phyloP scores from a whole-genome alignment of 2,329 filamentous ascomycete genomes.

The Ceratocystis huliohia region DNA sequence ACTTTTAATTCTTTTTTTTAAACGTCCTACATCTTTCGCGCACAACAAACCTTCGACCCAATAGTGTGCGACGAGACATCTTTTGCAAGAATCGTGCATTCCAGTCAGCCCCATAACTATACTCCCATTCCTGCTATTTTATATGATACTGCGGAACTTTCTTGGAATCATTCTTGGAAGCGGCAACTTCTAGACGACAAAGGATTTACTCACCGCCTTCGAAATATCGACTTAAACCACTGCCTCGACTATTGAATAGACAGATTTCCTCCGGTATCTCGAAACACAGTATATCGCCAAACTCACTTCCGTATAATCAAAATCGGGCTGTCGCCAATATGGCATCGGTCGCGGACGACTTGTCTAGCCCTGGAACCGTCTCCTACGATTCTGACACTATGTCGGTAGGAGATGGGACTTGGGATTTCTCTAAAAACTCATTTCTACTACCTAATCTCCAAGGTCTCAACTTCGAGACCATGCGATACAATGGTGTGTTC shows the following conservation, averaged over 20 bases:
- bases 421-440: slow-evolving; percentile 63
- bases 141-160: neutral
- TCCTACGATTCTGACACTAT: slow-evolving; percentile 63
- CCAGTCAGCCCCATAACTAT: neutral
- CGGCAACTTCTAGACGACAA: neutral
- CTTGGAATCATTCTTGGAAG: neutral
- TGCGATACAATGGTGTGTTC: slow-evolving; percentile 65
- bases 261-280: neutral
- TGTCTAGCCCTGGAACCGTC: slow-evolving; percentile 59
- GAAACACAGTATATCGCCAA: neutral
- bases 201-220: neutral
- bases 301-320: neutral
- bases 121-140: neutral
- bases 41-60: neutral
- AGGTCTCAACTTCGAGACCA: slow-evolving; percentile 67
- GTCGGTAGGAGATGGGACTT: slow-evolving; percentile 69
- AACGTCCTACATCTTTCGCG: neutral
- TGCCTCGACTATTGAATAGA: neutral
- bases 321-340: slow-evolving; percentile 37
- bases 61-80: neutral
- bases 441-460: slow-evolving; percentile 68
- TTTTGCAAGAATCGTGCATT: neutral
- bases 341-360: slow-evolving; percentile 45
- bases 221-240: neutral
- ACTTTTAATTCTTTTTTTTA: slow-evolving; percentile 7